Evolutionary conservation across 164 flowering plant genomes (phyloP).

Genomic region (Piper longum): DNA sequence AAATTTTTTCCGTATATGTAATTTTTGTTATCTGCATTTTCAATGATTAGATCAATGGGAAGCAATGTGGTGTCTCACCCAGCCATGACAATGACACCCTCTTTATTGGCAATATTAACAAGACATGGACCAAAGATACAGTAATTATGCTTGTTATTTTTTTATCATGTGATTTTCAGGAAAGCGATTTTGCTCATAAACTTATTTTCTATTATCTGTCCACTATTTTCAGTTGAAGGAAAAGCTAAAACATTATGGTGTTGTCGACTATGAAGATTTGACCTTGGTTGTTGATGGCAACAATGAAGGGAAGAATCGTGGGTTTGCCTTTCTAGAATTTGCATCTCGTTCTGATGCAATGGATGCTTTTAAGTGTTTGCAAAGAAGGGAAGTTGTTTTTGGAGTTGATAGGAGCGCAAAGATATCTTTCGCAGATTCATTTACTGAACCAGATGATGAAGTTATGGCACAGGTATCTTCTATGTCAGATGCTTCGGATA

Average conservation of each 20-base stretch:
- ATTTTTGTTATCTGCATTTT: constrained; percentile 7
- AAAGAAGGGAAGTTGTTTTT: constrained; percentile 71
- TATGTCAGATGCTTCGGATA: not conserved
- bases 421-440: constrained; percentile 93
- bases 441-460: constrained; percentile 89
- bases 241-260: constrained; percentile 71
- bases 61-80: constrained; percentile 88
- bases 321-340: constrained; percentile 91
- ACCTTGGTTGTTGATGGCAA: constrained; percentile 78
- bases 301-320: constrained; percentile 74
- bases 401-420: constrained; percentile 88
- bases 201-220: too few species aligned
- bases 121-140: constrained; percentile 88
- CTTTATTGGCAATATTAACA: constrained; percentile 87
- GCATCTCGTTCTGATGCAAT: constrained; percentile 85
- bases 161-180: too few species aligned
- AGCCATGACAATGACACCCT: constrained; percentile 98
- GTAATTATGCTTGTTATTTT: constrained; percentile 40
- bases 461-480: constrained; percentile 81
- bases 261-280: constrained; percentile 64
- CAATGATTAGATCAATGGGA: constrained; percentile 64
- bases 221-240: constrained; percentile 57
- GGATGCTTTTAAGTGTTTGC: constrained; percentile 87
- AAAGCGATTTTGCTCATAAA: too few species aligned
- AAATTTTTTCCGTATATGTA: not conserved